Evolutionary conservation across 2,329 filamentous ascomycete species (phyloP), one percentile per base, ranked within the genome.

Genomic region (Davidsoniella virescens): DNA sequence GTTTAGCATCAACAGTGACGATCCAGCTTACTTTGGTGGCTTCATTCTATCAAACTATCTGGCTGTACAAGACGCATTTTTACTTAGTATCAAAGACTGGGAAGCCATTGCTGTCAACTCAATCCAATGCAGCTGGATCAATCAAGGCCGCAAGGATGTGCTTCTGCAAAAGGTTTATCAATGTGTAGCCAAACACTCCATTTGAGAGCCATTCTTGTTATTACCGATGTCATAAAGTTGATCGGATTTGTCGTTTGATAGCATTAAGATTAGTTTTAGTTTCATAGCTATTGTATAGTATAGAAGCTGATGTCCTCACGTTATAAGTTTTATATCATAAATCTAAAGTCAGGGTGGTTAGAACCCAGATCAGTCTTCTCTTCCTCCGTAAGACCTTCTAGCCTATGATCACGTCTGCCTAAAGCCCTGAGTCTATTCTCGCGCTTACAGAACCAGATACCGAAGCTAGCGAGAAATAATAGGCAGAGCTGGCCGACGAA

Each of bases 1-100:
- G 54, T 85, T 86, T 62, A 82, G 76, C 51, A 75, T 87, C 61
- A 86, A 86, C 63, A 82, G 77, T 56, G 82, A 86, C 59, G 80
- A 85, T 59, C 81, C 81, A 53, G 80, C 79, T 9, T 85, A 85
- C 59, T 87, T 88, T 65, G 81, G 82, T 2, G 80, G 76, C 0
- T 87, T 86, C 62, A 75, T 87, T 49, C 65, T 83, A 47, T 80
- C 84, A 57, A 87, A 87, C 56, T 87, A 60, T 53, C 81, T 76
- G 57, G 80, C 79, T 1, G 80, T 88, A 26, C 82, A 88, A 62
- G 78, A 85, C 40, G 76, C 79, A 0, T 86, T 86, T 61, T 60
- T 65, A 3, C 62, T 88, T 55, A 70, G 62, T 18, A 63, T 78
- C 3, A 62, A 65, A n/a, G 82, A 88, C 49, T 87, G 83, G 84